Evolutionary conservation across 352 stramenopile genomes (phyloP).

Genomic region (Pythium utonaiense): DNA sequence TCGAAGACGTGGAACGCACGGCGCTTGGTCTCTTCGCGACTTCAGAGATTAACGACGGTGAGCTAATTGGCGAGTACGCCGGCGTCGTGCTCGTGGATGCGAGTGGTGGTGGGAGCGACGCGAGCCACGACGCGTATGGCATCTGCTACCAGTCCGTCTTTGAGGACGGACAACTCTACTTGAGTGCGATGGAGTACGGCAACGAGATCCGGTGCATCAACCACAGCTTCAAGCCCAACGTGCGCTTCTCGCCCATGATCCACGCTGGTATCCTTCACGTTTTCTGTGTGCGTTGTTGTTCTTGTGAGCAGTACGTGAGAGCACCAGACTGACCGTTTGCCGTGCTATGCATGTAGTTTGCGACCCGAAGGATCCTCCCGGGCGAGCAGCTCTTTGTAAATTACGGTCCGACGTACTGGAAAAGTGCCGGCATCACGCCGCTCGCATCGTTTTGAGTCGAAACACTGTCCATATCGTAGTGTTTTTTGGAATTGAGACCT

Average conservation of each 20-base stretch:
- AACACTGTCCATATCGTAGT: too few relatives aligned
- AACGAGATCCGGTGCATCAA: constrained; percentile 81
- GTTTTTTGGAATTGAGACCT: too few relatives aligned
- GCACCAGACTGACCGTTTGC: background rate
- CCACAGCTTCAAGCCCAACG: constrained; percentile 59
- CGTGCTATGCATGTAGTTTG: constrained; percentile 35
- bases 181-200: constrained; percentile 65
- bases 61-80: constrained; percentile 68
- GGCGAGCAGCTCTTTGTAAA: constrained; percentile 75
- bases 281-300: constrained; percentile 50
- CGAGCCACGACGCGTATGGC: constrained; percentile 61
- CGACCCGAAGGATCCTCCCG: constrained; percentile 32
- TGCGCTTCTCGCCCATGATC: constrained; percentile 59
- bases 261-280: constrained; percentile 64
- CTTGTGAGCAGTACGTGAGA: background rate
- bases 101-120: background rate
- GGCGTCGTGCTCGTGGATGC: constrained; percentile 39
- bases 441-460: constrained; percentile 21
- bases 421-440: constrained; percentile 45
- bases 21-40: constrained; percentile 64
- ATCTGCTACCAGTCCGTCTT: constrained; percentile 73
- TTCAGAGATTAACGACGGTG: constrained; percentile 30
- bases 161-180: constrained; percentile 57
- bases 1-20: constrained; percentile 36
- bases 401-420: constrained; percentile 70